A percentile compares a stretch with the other conserved stretches of the same genome.
These are phyloP conservation scores for Neofusicoccum umdonicola DNA, from an alignment of 2,329 filamentous ascomycete species.

Conservation along the genomic window DNA sequence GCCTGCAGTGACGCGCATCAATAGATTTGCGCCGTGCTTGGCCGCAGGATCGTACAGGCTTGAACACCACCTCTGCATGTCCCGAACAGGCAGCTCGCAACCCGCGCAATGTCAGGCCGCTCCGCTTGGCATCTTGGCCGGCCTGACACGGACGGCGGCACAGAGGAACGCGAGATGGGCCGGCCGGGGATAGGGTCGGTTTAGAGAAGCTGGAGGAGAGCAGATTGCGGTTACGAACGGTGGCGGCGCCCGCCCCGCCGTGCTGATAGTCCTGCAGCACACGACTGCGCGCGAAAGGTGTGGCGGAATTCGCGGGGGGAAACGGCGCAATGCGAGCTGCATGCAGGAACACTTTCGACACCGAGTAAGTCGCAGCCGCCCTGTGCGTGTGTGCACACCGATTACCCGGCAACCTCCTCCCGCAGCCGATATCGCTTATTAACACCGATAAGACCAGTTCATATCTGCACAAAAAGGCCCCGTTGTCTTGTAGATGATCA, in stretches of 20 bases:
- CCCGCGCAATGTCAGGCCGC: neutral
- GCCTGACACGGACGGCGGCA: neutral
- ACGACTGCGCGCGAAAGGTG: neutral
- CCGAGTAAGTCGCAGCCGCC: neutral
- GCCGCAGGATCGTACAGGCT: neutral
- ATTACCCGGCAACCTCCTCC: neutral
- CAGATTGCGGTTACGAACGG: neutral
- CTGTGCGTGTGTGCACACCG: too few species aligned
- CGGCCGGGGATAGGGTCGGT: neutral
- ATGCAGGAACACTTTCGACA: neutral
- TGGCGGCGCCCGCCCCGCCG: neutral
- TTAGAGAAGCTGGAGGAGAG: conserved; percentile 1
- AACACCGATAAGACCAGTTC: neutral
- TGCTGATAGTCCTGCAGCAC: neutral
- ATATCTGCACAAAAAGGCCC: neutral
- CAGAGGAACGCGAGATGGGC: neutral
- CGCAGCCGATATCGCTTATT: neutral
- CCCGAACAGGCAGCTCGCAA: neutral
- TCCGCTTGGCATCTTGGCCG: conserved; percentile 4
- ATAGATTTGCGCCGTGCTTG: neutral
- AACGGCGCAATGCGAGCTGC: neutral
- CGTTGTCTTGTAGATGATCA: too few species aligned
- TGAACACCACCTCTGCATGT: neutral
- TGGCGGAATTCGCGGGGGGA: neutral
- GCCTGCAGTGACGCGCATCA: neutral